These are phyloP conservation scores for Hirschioporus abietinus DNA, from an alignment of 768 basidiomycete species.

Conservation along the genomic window DNA sequence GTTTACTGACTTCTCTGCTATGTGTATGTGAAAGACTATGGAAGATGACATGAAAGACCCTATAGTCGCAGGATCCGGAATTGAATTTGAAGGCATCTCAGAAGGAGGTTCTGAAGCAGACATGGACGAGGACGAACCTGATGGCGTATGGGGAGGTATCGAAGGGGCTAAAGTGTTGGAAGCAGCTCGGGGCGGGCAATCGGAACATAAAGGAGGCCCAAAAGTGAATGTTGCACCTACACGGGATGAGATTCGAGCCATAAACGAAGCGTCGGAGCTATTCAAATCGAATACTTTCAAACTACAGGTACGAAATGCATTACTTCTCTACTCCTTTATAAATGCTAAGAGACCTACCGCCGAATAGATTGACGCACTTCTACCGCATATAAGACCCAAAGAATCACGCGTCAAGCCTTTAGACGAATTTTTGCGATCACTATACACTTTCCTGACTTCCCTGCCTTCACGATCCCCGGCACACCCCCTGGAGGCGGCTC, in stretches of 20 bases:
- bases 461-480: conserved; percentile 53
- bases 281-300: conserved; percentile 80
- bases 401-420: conserved; percentile 48
- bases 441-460: conserved; percentile 61
- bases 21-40: too few species aligned
- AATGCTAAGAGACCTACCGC: conserved; percentile 11
- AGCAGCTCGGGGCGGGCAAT: background rate
- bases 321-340: background rate
- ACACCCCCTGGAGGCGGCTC: conserved; percentile 64
- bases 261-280: conserved; percentile 70
- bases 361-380: conserved; percentile 67
- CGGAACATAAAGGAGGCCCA: conserved; percentile 3
- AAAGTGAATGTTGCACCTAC: conserved; percentile 48
- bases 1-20: too few species aligned
- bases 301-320: conserved; percentile 54
- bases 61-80: too few species aligned
- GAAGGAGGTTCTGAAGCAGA: conserved; percentile 13
- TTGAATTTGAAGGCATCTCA: conserved; percentile 8
- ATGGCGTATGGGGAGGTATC: conserved; percentile 1
- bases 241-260: conserved; percentile 61
- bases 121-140: conserved; percentile 12
- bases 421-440: conserved; percentile 59
- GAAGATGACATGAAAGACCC: too few species aligned
- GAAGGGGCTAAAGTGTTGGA: conserved; percentile 4
- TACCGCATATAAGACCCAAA: conserved; percentile 73